Evolutionary conservation across 208 protist genomes (phyloP).

Genomic region (Jaenimonas drosophilae): DNA sequence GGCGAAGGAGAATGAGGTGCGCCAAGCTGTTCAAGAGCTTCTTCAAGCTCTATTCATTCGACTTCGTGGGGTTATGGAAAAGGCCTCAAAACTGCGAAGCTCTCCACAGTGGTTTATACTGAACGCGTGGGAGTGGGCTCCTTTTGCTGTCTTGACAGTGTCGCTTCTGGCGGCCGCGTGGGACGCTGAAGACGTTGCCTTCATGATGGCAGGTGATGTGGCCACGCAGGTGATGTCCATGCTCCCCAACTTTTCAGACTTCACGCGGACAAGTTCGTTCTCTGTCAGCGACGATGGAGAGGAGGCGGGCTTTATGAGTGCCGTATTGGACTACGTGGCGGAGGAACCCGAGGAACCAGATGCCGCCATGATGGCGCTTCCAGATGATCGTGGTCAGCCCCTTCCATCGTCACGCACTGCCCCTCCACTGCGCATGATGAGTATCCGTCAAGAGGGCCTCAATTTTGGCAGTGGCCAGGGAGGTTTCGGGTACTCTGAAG

Average conservation of each 20-base stretch:
- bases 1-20: constrained; percentile 27
- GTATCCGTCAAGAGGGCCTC: no score
- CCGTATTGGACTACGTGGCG: constrained; percentile 3
- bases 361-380: neutral
- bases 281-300: constrained; percentile 16
- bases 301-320: constrained; percentile 4
- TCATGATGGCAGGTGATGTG: constrained; percentile 16
- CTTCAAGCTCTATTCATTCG: constrained; percentile 27
- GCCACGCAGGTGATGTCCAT: constrained; percentile 22
- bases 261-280: constrained; percentile 38
- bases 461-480: no score
- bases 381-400: no score
- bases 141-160: constrained; percentile 34
- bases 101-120: constrained; percentile 26
- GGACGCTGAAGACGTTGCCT: constrained; percentile 34
- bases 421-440: no score
- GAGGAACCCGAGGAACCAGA: neutral
- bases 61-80: constrained; percentile 20
- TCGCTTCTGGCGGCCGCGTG: constrained; percentile 46
- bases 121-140: constrained; percentile 12
- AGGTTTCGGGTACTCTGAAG: no score
- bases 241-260: constrained; percentile 34
- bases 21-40: constrained; percentile 26
- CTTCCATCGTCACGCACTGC: no score
- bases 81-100: constrained; percentile 14